These are phyloP conservation scores for Theileria parva DNA, from an alignment of 169 alveolate genomes.

Conservation along the genomic window DNA sequence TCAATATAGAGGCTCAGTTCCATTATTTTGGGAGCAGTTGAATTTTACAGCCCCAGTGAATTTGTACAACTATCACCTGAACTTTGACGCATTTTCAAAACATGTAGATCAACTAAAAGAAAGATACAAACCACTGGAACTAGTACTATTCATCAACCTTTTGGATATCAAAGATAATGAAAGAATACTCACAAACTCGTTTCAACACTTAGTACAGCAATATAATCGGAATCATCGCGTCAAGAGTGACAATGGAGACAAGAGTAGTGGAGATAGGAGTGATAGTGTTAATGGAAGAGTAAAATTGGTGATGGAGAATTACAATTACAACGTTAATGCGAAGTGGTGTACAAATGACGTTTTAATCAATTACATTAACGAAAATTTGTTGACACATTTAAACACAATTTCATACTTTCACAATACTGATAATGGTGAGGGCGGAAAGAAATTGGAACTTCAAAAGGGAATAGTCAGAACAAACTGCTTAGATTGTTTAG, in stretches of 20 bases:
- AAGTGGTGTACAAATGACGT: constrained; percentile 68
- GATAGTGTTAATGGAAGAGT: not conserved
- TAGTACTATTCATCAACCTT: constrained; percentile 77
- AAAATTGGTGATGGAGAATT: constrained; percentile 26
- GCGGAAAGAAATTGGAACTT: constrained; percentile 14
- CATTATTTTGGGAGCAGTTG: constrained; percentile 94
- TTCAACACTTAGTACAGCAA: constrained; percentile 42
- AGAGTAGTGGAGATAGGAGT: not conserved
- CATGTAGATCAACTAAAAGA: constrained; percentile 61
- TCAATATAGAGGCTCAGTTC: constrained; percentile 93
- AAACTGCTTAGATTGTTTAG: constrained; percentile 96
- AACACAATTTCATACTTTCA: constrained; percentile 53
- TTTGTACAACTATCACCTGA: constrained; percentile 12
- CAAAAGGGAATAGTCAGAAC: constrained; percentile 95
- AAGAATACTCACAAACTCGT: constrained; percentile 68
- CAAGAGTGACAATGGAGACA: not conserved
- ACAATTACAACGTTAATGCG: constrained; percentile 63
- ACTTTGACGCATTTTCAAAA: constrained; percentile 16
- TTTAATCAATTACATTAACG: constrained; percentile 39
- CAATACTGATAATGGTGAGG: not conserved
- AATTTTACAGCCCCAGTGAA: constrained; percentile 72
- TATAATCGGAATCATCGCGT: constrained; percentile 32
- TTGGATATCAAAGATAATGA: constrained; percentile 73
- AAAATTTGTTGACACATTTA: constrained; percentile 31
- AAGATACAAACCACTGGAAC: constrained; percentile 69